phyloP scores from a whole-genome alignment of 1,284 basidiomycete genomes.

The Sphagnurus paluster region DNA sequence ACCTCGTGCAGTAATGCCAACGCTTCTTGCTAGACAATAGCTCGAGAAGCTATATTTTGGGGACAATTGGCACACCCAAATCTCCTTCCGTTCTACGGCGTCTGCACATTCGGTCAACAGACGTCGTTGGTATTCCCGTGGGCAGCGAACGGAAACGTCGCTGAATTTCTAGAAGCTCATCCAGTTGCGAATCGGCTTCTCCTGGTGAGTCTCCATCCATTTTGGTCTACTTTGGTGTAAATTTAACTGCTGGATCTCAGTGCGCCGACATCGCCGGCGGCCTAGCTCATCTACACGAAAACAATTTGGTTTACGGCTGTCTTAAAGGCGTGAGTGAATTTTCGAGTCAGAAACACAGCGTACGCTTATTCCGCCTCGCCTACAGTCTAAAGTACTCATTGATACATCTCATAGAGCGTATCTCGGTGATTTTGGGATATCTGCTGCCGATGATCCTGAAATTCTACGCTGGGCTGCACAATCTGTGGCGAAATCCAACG shows the following conservation, averaged over 20 bases:
- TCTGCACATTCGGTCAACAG: background rate
- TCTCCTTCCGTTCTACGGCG: constrained; percentile 3
- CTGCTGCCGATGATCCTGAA: background rate
- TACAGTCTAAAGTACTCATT: constrained; percentile 1
- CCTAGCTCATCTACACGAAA: background rate
- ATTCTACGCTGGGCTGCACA: constrained; percentile 1
- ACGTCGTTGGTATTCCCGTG: background rate
- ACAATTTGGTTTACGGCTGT: background rate
- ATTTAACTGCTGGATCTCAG: background rate
- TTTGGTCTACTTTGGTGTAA: background rate
- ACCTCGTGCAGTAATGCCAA: no score
- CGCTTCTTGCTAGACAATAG: constrained; percentile 1
- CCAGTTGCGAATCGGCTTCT: background rate
- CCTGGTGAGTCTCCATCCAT: no score
- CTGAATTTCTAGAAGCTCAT: no score
- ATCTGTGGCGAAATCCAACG: background rate
- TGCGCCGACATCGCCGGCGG: background rate
- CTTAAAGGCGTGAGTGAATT: background rate
- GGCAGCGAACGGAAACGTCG: background rate
- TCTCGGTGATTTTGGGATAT: constrained; percentile 1
- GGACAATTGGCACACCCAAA: constrained; percentile 7
- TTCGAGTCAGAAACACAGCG: background rate
- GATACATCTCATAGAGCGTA: constrained; percentile 2
- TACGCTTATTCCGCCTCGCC: no score
- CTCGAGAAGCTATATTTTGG: constrained; percentile 9